Conservation (phyloP, 2,329 filamentous ascomycete genomes). For the Colletotrichum cordylinicola region DNA sequence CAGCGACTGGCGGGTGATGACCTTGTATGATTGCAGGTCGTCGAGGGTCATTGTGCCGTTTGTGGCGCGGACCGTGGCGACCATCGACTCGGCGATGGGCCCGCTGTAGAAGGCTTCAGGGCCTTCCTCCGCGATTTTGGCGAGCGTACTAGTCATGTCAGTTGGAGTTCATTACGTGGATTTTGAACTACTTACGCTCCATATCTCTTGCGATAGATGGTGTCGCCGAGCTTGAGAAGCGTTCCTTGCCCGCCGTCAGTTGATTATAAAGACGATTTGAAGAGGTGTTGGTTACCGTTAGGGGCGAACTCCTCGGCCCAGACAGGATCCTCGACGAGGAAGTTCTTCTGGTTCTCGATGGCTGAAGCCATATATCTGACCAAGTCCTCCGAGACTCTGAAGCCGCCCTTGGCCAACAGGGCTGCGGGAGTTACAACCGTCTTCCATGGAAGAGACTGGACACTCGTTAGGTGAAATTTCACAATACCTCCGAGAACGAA, state of each 20-base stretch:
- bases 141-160: slow-evolving; percentile 61
- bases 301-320: slow-evolving; percentile 93
- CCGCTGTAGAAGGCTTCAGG: slow-evolving; percentile 78
- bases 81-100: slow-evolving; percentile 76
- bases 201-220: slow-evolving; percentile 81
- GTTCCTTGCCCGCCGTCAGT: slow-evolving; percentile 49
- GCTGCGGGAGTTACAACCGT: slow-evolving; percentile 77
- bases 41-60: slow-evolving; percentile 88
- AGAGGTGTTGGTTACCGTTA: slow-evolving; percentile 55
- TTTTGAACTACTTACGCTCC: slow-evolving; percentile 50
- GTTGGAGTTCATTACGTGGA: not conserved
- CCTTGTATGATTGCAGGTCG: slow-evolving; percentile 76
- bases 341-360: slow-evolving; percentile 51
- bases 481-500: not conserved
- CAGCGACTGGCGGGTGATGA: slow-evolving; percentile 68
- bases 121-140: slow-evolving; percentile 77
- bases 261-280: too few relatives aligned
- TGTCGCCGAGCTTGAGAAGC: slow-evolving; percentile 74
- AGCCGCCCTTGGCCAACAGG: slow-evolving; percentile 75
- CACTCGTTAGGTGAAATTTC: not conserved
- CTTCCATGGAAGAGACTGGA: slow-evolving; percentile 68
- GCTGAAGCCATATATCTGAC: slow-evolving; percentile 73
- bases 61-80: slow-evolving; percentile 67
- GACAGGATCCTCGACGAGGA: slow-evolving; percentile 74
- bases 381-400: slow-evolving; percentile 75